Conservation (phyloP, 2,329 filamentous ascomycete species). For the Sarocladium brachiariae region DNA sequence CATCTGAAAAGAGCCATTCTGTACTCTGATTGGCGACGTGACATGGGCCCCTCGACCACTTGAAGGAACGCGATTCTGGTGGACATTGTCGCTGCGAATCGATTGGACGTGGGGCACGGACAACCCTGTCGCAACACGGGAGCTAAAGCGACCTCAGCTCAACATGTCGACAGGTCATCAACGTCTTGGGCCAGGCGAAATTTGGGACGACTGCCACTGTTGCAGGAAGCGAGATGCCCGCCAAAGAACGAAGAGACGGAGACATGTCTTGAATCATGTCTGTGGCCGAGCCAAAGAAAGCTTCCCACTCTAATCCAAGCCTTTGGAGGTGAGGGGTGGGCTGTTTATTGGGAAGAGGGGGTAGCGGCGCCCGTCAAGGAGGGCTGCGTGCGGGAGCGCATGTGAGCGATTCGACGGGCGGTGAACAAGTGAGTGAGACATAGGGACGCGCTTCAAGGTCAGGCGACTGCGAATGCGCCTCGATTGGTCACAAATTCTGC, state of each 20-base stretch:
- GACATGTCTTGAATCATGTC: neutral
- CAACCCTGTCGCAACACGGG: constrained; percentile 9
- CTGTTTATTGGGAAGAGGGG: neutral
- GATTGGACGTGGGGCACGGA: constrained; percentile 5
- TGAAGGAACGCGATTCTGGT: constrained; percentile 2
- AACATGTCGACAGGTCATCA: neutral
- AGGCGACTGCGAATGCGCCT: constrained; percentile 16
- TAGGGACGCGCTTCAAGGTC: constrained; percentile 3
- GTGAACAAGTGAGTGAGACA: constrained; percentile 7
- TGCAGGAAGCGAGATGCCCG: neutral
- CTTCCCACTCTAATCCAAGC: neutral
- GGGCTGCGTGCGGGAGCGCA: constrained; percentile 16
- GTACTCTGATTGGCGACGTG: constrained; percentile 18
- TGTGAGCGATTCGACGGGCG: constrained; percentile 12
- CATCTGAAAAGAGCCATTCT: constrained; percentile 15
- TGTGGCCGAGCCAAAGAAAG: neutral
- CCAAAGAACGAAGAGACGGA: neutral
- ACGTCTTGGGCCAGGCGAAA: neutral
- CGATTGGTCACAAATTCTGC: constrained; percentile 16
- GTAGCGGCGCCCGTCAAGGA: constrained; percentile 1
- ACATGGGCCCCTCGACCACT: neutral
- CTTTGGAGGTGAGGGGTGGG: neutral
- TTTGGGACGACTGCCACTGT: neutral
- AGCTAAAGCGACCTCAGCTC: constrained; percentile 5
- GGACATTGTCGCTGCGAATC: constrained; percentile 7